Percentiles rank a stretch among this genome's conserved stretches.
Conservation (phyloP, 371 early-diverging fungal genomes). For the Circinella umbellata region DNA sequence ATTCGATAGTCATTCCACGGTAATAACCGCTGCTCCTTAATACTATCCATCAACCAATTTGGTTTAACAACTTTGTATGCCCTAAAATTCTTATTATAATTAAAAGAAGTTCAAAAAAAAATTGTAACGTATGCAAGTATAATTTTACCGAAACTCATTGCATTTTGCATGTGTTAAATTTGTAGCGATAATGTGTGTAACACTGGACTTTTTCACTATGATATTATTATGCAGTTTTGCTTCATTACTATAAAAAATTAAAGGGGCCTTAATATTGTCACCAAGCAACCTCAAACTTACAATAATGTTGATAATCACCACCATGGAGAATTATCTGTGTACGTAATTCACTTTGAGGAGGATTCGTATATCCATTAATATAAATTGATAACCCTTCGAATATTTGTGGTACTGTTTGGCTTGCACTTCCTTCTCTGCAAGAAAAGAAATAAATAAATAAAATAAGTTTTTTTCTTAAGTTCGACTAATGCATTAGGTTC, state of each 20-base stretch:
- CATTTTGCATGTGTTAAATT: conserved; percentile 72
- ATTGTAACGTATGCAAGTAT: too few species aligned
- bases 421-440: conserved; percentile 26
- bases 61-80: conserved; percentile 79
- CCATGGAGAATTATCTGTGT: conserved; percentile 62
- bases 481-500: neutral
- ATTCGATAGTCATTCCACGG: conserved; percentile 69
- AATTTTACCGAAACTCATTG: conserved; percentile 61
- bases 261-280: too few species aligned
- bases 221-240: neutral
- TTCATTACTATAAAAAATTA: too few species aligned
- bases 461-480: conserved; percentile 16
- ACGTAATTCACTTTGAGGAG: conserved; percentile 62
- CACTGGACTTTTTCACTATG: conserved; percentile 57
- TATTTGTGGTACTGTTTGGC: conserved; percentile 41
- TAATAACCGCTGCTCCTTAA: conserved; percentile 58
- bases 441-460: conserved; percentile 1
- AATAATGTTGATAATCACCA: conserved; percentile 64
- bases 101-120: too few species aligned
- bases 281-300: conserved; percentile 21
- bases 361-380: conserved; percentile 73
- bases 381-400: conserved; percentile 66
- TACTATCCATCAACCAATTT: conserved; percentile 78
- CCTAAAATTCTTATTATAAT: conserved; percentile 22
- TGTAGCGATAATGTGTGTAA: conserved; percentile 75